phyloP scores from a whole-genome alignment of 208 protist species.

The Crithidia bombi region DNA sequence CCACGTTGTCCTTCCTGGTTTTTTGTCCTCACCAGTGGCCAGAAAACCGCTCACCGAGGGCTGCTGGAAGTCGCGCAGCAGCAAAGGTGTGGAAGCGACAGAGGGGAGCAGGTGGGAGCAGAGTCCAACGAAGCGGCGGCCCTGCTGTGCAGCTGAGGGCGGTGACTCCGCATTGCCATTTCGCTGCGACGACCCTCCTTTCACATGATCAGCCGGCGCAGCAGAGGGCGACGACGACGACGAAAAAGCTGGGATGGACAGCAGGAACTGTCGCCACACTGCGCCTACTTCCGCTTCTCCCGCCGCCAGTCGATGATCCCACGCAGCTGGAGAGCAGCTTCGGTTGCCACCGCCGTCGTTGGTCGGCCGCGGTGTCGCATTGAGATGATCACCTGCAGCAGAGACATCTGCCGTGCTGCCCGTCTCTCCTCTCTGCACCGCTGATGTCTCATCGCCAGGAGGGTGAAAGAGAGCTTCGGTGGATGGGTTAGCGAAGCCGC shows the following conservation, averaged over 20 bases:
- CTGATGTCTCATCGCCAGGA: background rate
- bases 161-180: background rate
- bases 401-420: no score
- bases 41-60: background rate
- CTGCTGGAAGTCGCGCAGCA: conserved; percentile 11
- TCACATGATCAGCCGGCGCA: background rate
- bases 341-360: background rate
- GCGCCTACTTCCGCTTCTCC: conserved; percentile 13
- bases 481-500: conserved; percentile 23
- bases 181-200: background rate
- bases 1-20: background rate
- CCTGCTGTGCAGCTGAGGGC: background rate
- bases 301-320: conserved; percentile 20
- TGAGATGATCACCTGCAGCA: no score
- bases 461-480: conserved; percentile 19
- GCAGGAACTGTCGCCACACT: conserved; percentile 27
- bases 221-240: background rate
- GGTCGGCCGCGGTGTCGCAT: background rate
- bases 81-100: background rate
- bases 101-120: conserved; percentile 6
- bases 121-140: conserved; percentile 12
- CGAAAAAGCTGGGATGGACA: background rate
- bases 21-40: background rate
- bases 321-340: background rate
- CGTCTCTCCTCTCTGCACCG: no score